Conservation (phyloP, 148 eudicot genomes). For the Linanthus parryae region DNA sequence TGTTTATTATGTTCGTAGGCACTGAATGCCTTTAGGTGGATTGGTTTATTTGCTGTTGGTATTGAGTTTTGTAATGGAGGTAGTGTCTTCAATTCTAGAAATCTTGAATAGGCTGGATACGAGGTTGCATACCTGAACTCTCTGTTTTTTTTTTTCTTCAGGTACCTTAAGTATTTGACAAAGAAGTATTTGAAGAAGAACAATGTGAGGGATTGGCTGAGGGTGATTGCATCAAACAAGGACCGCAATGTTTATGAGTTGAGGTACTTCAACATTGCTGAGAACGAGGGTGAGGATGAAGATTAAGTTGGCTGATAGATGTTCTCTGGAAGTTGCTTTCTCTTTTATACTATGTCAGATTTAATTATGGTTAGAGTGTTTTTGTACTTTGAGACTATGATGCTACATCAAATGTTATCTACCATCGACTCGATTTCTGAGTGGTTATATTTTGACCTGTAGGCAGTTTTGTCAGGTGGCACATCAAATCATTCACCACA, state of each 20-base stretch:
- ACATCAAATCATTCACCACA: too few relatives aligned
- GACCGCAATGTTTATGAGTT: constrained; percentile 19
- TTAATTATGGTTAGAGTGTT: too few relatives aligned
- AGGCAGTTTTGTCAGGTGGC: too few relatives aligned
- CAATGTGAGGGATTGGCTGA: constrained; percentile 25
- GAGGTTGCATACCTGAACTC: background rate
- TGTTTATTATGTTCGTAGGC: background rate
- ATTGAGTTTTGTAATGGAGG: background rate
- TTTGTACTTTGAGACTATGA: too few relatives aligned
- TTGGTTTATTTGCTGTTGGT: background rate
- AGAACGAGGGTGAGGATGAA: constrained; percentile 19
- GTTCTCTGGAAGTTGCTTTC: too few relatives aligned
- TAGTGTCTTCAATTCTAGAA: background rate
- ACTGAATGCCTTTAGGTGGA: background rate
- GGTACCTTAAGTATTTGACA: constrained; percentile 23
- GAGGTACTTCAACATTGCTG: constrained; percentile 21
- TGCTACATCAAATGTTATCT: too few relatives aligned
- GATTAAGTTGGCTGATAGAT: too few relatives aligned
- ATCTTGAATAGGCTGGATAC: background rate
- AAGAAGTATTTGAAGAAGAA: constrained; percentile 25
- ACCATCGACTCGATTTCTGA: too few relatives aligned
- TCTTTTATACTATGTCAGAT: too few relatives aligned
- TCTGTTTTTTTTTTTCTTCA: background rate
- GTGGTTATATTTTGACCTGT: too few relatives aligned
- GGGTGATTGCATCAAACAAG: constrained; percentile 22